phyloP scores from a whole-genome alignment of 768 basidiomycete genomes.

The Tephrocybe sp. region DNA sequence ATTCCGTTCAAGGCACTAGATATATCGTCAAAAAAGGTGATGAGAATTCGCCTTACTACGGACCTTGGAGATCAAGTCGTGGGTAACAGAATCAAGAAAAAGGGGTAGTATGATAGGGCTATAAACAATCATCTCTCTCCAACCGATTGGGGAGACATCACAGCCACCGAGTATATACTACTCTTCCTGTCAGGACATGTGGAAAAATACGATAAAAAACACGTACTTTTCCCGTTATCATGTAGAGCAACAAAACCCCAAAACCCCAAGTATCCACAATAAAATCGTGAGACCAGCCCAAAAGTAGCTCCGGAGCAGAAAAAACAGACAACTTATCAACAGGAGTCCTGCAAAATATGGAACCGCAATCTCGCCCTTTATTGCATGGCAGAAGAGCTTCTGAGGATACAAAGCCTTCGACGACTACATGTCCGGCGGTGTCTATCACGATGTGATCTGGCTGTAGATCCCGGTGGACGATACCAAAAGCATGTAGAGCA shows the following conservation, averaged over 20 bases:
- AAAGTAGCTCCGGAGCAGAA: constrained; percentile 52
- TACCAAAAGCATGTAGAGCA: constrained; percentile 42
- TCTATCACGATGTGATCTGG: constrained; percentile 47
- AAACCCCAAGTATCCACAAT: constrained; percentile 63
- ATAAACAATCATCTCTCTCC: constrained; percentile 34
- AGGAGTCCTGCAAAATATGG: constrained; percentile 46
- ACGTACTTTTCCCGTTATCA: constrained; percentile 50
- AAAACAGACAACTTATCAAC: constrained; percentile 24
- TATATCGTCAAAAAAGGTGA: background rate
- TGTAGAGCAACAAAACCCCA: constrained; percentile 50
- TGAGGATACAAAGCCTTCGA: constrained; percentile 44
- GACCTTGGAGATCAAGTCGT: constrained; percentile 49
- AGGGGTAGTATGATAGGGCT: constrained; percentile 28
- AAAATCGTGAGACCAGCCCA: constrained; percentile 54
- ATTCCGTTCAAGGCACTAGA: constrained; percentile 58
- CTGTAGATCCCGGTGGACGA: constrained; percentile 46
- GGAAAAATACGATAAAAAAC: background rate
- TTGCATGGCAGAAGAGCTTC: constrained; percentile 33
- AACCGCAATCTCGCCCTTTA: constrained; percentile 20
- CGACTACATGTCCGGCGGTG: constrained; percentile 43
- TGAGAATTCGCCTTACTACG: constrained; percentile 3
- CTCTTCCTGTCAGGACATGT: background rate
- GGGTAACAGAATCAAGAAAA: constrained; percentile 30
- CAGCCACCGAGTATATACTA: constrained; percentile 7
- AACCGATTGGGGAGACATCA: constrained; percentile 21